Evolutionary conservation across 768 basidiomycete species (phyloP).

Genomic region (Pleurotus platypus): DNA sequence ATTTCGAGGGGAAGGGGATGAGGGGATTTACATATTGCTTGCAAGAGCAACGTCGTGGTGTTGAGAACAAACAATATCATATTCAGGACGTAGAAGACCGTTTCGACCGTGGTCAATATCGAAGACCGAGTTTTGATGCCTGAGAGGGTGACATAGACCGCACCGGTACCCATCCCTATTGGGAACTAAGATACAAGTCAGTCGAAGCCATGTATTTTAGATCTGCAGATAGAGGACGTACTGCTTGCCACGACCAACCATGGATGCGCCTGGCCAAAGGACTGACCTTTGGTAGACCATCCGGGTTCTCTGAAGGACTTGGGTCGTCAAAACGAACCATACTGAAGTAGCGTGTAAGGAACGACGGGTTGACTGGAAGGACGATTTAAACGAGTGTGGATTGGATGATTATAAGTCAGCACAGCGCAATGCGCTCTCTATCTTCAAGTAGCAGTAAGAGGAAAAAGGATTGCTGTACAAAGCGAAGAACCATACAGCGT

Average conservation of each 20-base stretch:
- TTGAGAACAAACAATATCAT: slow-evolving; percentile 41
- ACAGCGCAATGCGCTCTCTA: neutral
- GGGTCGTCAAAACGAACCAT: slow-evolving; percentile 2
- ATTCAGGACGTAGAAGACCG: slow-evolving; percentile 44
- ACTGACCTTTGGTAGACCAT: slow-evolving; percentile 21
- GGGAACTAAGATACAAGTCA: slow-evolving; percentile 32
- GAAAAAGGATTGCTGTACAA: neutral
- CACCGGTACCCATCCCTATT: slow-evolving; percentile 47
- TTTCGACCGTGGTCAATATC: slow-evolving; percentile 32
- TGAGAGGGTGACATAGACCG: slow-evolving; percentile 45
- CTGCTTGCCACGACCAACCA: slow-evolving; percentile 50
- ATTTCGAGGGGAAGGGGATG: neutral
- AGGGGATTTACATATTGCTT: slow-evolving; percentile 33
- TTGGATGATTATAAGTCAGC: slow-evolving; percentile 7
- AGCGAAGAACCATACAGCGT: slow-evolving; percentile 3
- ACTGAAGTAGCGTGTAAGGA: neutral
- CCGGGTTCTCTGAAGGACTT: slow-evolving; percentile 1
- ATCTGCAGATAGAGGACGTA: slow-evolving; percentile 18
- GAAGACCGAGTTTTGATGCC: slow-evolving; percentile 31
- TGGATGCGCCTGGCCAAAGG: slow-evolving; percentile 39
- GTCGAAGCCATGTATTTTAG: neutral
- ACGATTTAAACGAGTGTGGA: slow-evolving; percentile 4
- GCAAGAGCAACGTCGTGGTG: slow-evolving; percentile 34
- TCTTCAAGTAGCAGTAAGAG: slow-evolving; percentile 4
- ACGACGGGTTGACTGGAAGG: slow-evolving; percentile 4